Conservation (phyloP, 139 green algal species). For the Volvox reticuliferus region DNA sequence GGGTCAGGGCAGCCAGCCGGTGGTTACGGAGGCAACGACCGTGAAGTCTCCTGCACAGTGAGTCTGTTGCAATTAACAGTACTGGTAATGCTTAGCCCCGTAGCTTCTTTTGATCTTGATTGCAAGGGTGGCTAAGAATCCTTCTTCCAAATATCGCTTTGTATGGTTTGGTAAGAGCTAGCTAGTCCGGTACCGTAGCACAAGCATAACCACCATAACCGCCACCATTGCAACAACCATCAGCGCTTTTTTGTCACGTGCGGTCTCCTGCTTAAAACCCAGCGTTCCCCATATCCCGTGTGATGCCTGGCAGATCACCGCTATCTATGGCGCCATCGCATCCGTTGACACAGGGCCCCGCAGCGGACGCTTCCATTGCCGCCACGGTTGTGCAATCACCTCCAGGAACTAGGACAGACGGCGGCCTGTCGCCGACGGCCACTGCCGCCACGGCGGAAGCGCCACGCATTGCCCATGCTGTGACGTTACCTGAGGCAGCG, state of each 20-base stretch:
- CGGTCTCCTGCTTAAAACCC: too few relatives aligned
- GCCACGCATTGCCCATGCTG: neutral
- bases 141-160: too few relatives aligned
- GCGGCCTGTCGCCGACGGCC: neutral
- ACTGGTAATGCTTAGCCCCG: too few relatives aligned
- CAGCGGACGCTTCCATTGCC: neutral
- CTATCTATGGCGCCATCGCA: neutral
- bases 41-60: neutral
- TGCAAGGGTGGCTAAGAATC: too few relatives aligned
- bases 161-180: too few relatives aligned
- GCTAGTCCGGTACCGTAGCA: too few relatives aligned
- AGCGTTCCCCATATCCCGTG: neutral
- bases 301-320: neutral
- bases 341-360: neutral
- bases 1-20: neutral
- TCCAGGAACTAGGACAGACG: neutral
- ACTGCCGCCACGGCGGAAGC: neutral
- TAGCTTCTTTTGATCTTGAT: too few relatives aligned
- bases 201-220: too few relatives aligned
- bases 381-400: conserved; percentile 5
- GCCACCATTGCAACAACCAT: too few relatives aligned
- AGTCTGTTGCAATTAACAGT: neutral
- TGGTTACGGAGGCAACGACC: neutral
- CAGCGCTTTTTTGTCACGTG: too few relatives aligned
- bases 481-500: neutral